phyloP scores from a whole-genome alignment of 148 eudicot genomes.

The Selenicereus undatus region DNA sequence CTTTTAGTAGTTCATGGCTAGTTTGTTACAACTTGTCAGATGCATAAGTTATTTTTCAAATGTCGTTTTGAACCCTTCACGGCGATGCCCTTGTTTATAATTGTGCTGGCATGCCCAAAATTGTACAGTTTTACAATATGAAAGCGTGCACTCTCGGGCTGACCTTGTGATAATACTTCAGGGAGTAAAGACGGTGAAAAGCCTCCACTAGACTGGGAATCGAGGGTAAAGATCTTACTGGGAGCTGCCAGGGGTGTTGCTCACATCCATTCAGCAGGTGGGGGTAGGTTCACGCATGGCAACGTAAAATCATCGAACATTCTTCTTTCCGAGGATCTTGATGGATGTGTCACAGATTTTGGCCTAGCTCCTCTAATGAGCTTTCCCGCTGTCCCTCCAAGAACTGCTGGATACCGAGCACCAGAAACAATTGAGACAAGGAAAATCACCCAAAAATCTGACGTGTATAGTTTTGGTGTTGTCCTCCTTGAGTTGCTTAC shows the following conservation, averaged over 20 bases:
- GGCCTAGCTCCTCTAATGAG: constrained; percentile 71
- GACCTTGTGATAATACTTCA: constrained; percentile 24
- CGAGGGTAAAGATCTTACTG: constrained; percentile 61
- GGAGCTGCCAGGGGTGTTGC: constrained; percentile 83
- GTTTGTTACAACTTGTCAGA: not conserved
- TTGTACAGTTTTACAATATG: not conserved
- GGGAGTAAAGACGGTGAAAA: constrained; percentile 61
- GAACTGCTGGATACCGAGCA: constrained; percentile 77
- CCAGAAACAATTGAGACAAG: constrained; percentile 65
- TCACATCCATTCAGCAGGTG: constrained; percentile 66
- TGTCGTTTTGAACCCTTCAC: not conserved
- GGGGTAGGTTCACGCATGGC: constrained; percentile 62
- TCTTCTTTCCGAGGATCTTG: constrained; percentile 61
- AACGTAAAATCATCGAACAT: constrained; percentile 88
- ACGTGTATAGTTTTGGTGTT: constrained; percentile 88
- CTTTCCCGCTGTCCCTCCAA: constrained; percentile 51
- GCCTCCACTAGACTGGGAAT: constrained; percentile 64
- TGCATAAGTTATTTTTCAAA: not conserved
- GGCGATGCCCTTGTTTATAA: not conserved
- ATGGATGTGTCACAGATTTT: constrained; percentile 65
- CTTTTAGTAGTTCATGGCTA: not conserved
- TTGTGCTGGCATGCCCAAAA: not conserved
- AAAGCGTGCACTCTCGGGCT: not conserved
- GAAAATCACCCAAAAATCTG: constrained; percentile 69
- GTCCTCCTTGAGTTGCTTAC: constrained; percentile 85